Evolutionary conservation across 257 asterid species (phyloP), one percentile per base, ranked within the genome.

Genomic region (Vinca minor): DNA sequence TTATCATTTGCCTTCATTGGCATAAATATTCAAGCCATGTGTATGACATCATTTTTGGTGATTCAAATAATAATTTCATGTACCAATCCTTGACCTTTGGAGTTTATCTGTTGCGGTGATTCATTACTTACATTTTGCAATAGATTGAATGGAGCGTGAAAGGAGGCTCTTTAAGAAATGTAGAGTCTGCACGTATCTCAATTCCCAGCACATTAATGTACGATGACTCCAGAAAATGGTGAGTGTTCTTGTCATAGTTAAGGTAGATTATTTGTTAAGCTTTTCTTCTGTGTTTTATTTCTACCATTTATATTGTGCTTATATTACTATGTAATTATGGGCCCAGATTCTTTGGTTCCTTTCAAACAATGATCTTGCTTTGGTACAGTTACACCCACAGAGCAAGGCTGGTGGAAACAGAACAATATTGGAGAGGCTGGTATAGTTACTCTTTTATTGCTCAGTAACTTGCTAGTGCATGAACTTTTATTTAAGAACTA

Each of bases 391-490:
- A 89, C 53, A 67, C 87, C 65, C 88, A 93, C 78, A 85, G 95
- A 67, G 95, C 98, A 73, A 87, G 53, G 71, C 83, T 93, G 77
- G 97, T 72, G 82, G 84, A 84, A 74, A 93, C 97, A 18, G 98
- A 89, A 70, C 91, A 89, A 73, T 84, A 85, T 65, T 93, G 98
- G 98, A 85, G 73, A 76, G 96, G 95, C 84, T 93, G 98, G 98
- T 92, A 85, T 54, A 50, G 62, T 62, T 71, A 21, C 68, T 67
- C 71, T 57, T 57, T 42, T 44, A 44, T 52, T 73, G 41, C 44
- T 55, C 18, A 28, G 41, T 50, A 59, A n/a, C 47, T 25, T 47
- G n/a, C 15, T 48, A 32, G 45, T 31, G 38, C 50, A 26, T 32
- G 31, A 62, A 11, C 29, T 41, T 52, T 38, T 13, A 20, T 50